phyloP scores from a whole-genome alignment of 768 basidiomycete species.

The Candolleomyces aberdarensis region DNA sequence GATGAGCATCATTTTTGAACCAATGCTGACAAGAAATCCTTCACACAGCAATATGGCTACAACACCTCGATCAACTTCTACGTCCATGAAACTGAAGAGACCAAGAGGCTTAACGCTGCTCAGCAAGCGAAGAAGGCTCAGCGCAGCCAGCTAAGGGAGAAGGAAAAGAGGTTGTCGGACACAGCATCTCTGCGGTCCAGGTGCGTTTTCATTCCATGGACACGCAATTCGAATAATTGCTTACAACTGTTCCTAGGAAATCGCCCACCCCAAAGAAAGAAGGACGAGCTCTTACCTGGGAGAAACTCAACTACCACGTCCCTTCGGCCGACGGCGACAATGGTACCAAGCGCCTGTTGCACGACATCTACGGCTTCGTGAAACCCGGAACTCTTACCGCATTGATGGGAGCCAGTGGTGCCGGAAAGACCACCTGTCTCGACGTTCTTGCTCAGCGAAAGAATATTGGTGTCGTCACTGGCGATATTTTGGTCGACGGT shows the following conservation, averaged over 20 bases:
- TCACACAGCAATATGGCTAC: constrained; percentile 45
- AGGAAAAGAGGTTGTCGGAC: constrained; percentile 6
- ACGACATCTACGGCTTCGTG: constrained; percentile 80
- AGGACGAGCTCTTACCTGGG: constrained; percentile 69
- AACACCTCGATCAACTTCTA: constrained; percentile 52
- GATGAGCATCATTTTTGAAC: neutral
- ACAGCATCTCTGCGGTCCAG: too few species aligned
- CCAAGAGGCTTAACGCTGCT: constrained; percentile 49
- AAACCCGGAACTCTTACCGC: constrained; percentile 88
- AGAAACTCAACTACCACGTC: constrained; percentile 71
- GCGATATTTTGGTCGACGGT: constrained; percentile 65
- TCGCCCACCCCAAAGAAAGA: too few species aligned
- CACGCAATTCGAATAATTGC: too few species aligned
- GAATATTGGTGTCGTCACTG: constrained; percentile 64
- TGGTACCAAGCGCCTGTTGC: constrained; percentile 51
- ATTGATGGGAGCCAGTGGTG: constrained; percentile 84
- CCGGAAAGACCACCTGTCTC: constrained; percentile 70
- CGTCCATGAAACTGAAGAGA: constrained; percentile 55
- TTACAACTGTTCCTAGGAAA: too few species aligned
- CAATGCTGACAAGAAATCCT: constrained; percentile 10
- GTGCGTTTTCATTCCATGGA: too few species aligned
- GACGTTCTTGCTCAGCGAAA: constrained; percentile 73
- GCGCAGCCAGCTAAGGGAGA: constrained; percentile 21
- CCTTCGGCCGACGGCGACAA: constrained; percentile 54
- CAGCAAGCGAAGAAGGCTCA: constrained; percentile 53